These are phyloP conservation scores for Aquilaria yunnanensis DNA, from an alignment of 345 rosid genomes.

Conservation along the genomic window DNA sequence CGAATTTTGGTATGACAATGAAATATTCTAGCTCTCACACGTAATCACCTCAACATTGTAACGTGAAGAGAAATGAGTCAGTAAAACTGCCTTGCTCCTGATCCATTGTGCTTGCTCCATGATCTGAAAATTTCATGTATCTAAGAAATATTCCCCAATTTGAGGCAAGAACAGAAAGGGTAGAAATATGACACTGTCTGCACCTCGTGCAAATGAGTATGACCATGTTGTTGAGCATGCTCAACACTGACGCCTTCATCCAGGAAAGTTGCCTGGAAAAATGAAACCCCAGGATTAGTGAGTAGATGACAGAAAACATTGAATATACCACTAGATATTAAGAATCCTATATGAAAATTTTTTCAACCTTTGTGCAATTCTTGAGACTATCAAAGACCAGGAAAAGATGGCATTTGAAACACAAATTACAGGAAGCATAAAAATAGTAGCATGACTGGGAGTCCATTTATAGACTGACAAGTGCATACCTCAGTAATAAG, in stretches of 20 bases:
- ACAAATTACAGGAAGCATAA: too few species aligned
- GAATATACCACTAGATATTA: constrained; percentile 4
- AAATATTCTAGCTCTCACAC: not conserved
- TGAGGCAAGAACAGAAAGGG: not conserved
- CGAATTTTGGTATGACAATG: too few species aligned
- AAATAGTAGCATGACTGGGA: not conserved
- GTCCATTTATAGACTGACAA: not conserved
- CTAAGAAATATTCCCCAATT: constrained; percentile 3
- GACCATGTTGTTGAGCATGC: constrained; percentile 80
- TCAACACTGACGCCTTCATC: constrained; percentile 64
- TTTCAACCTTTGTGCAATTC: too few species aligned
- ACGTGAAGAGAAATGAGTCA: constrained; percentile 93
- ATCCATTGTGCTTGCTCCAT: constrained; percentile 88
- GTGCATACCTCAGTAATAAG: constrained; percentile 80
- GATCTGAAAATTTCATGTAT: constrained; percentile 40
- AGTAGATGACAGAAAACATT: too few species aligned
- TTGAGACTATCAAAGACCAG: not conserved
- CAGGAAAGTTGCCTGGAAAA: constrained; percentile 80
- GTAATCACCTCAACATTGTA: constrained; percentile 68
- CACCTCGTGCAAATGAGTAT: constrained; percentile 83
- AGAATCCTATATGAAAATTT: too few species aligned
- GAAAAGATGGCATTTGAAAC: too few species aligned
- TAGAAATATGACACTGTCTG: constrained; percentile 6
- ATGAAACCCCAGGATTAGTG: not conserved
- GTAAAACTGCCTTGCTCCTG: constrained; percentile 58